phyloP scores from a whole-genome alignment of 2,329 filamentous ascomycete genomes.

The Ascochyta rabiei region DNA sequence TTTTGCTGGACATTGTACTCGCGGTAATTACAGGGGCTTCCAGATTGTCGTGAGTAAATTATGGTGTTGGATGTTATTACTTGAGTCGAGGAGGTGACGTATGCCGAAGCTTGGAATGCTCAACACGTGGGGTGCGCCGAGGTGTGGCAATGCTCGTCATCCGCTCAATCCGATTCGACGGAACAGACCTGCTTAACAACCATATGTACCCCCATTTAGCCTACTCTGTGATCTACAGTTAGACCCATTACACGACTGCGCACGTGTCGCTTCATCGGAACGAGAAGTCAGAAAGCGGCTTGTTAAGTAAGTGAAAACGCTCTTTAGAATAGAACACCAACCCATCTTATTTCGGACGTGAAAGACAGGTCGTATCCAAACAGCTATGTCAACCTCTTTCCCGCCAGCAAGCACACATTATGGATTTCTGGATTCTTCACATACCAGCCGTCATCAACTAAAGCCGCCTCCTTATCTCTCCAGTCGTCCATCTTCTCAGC shows the following conservation, averaged over 20 bases:
- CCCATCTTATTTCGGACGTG: too few relatives aligned
- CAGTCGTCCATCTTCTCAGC: slow-evolving; percentile 50
- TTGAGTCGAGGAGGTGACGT: slow-evolving; percentile 8
- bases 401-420: slow-evolving; percentile 8
- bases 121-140: slow-evolving; percentile 12
- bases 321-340: background rate
- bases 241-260: background rate
- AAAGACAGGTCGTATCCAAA: background rate
- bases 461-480: slow-evolving; percentile 47
- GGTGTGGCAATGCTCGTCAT: slow-evolving; percentile 4
- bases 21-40: background rate
- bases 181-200: background rate
- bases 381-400: background rate
- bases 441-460: slow-evolving; percentile 52
- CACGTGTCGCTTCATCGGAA: too few relatives aligned
- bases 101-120: slow-evolving; percentile 5
- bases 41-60: background rate
- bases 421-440: slow-evolving; percentile 8
- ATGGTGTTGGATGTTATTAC: slow-evolving; percentile 1
- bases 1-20: slow-evolving; percentile 10
- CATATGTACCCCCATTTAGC: background rate
- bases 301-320: background rate
- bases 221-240: background rate
- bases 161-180: slow-evolving; percentile 11
- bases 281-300: background rate